Percentiles rank a stretch among this genome's conserved stretches.
Conservation (phyloP, 768 basidiomycete species). For the Russula dissimulans region DNA sequence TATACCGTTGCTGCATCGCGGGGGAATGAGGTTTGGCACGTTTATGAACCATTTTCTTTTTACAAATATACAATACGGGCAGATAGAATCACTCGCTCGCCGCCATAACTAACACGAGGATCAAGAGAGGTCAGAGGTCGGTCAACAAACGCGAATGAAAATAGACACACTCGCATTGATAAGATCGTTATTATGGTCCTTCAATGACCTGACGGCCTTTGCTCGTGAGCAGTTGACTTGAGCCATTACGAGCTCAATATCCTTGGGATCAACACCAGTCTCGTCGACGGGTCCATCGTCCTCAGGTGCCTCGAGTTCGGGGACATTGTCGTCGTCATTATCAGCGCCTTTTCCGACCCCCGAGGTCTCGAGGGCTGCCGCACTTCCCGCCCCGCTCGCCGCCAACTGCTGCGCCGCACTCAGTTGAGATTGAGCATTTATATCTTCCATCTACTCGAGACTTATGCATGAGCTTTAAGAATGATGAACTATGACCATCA, state of each 20-base stretch:
- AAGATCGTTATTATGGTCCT: conserved; percentile 87
- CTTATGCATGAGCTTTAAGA: background rate
- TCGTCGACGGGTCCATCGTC: conserved; percentile 80
- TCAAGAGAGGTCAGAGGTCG: background rate
- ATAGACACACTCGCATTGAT: conserved; percentile 87
- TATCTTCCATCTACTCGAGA: conserved; percentile 63
- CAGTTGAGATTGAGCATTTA: conserved; percentile 71
- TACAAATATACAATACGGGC: conserved; percentile 24
- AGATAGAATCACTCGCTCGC: conserved; percentile 64
- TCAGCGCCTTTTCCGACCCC: conserved; percentile 52
- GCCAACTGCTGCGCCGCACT: conserved; percentile 74
- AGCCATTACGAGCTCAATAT: conserved; percentile 91
- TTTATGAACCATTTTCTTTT: conserved; percentile 2
- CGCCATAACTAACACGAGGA: conserved; percentile 61
- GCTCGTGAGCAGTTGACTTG: conserved; percentile 85
- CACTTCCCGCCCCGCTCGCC: conserved; percentile 37
- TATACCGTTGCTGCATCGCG: conserved; percentile 3
- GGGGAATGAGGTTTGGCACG: conserved; percentile 2
- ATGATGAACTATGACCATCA: background rate
- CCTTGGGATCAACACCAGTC: conserved; percentile 84
- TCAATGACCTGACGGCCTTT: conserved; percentile 84
- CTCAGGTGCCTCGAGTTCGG: conserved; percentile 73
- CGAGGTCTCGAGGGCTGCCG: conserved; percentile 41
- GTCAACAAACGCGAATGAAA: background rate
- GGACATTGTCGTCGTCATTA: conserved; percentile 65